Percentiles rank a stretch among this genome's conserved stretches.
These are phyloP conservation scores for Arabidopsis hybrid DNA, from an alignment of 441 rosid species.

Conservation along the genomic window DNA sequence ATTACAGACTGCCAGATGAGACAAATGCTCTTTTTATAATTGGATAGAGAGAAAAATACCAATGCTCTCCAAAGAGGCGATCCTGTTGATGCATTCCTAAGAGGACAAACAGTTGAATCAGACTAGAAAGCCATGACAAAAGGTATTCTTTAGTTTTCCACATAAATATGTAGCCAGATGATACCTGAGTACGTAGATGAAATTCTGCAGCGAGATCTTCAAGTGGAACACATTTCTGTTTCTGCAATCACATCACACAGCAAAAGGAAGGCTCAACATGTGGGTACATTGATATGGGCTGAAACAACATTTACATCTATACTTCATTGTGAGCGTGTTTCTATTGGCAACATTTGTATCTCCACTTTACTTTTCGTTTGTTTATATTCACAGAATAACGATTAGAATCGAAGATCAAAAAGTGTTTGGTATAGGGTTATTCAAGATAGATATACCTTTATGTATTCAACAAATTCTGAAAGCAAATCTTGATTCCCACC, in stretches of 20 bases:
- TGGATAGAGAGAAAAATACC: conserved; percentile 54
- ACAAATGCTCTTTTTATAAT: conserved; percentile 4
- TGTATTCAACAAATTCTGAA: conserved; percentile 87
- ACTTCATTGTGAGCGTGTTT: background rate
- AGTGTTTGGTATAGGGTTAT: background rate
- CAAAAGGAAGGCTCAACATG: conserved; percentile 32
- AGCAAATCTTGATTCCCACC: conserved; percentile 82
- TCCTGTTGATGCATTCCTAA: conserved; percentile 97
- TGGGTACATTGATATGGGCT: background rate
- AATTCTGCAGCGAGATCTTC: conserved; percentile 99
- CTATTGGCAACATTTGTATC: background rate
- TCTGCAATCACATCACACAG: conserved; percentile 60
- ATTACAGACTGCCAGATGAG: conserved; percentile 11
- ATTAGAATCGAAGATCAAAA: background rate
- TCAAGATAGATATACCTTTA: conserved; percentile 61
- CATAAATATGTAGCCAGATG: background rate
- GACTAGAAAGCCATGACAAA: conserved; percentile 2
- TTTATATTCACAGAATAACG: background rate
- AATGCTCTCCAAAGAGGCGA: conserved; percentile 81
- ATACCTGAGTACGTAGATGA: conserved; percentile 88
- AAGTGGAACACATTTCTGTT: conserved; percentile 88
- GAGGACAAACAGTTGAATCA: conserved; percentile 37
- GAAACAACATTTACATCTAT: background rate
- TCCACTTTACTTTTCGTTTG: background rate
- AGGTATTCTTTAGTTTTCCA: background rate